Percentiles rank a stretch among this genome's conserved stretches.
phyloP scores from a whole-genome alignment of 768 basidiomycete species.

The Gymnopilus dilepis region DNA sequence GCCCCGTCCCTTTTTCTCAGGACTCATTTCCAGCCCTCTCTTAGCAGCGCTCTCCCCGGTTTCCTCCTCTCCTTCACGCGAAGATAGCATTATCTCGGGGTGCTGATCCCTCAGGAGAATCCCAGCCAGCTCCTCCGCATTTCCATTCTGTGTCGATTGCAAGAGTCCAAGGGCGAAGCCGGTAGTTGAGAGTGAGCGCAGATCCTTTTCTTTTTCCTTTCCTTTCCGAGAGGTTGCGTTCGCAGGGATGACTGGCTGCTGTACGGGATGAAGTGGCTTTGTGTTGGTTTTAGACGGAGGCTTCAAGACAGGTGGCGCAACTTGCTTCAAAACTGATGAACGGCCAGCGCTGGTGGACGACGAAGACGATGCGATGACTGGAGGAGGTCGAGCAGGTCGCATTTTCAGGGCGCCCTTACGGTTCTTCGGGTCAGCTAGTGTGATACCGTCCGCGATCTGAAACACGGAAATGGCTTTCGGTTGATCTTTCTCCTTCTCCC shows the following conservation, averaged over 20 bases:
- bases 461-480: conserved; percentile 2
- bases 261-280: conserved; percentile 28
- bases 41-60: conserved; percentile 41
- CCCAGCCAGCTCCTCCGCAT: conserved; percentile 53
- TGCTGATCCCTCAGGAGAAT: conserved; percentile 57
- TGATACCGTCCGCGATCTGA: neutral
- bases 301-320: conserved; percentile 5
- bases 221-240: neutral
- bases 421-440: neutral
- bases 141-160: conserved; percentile 35
- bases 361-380: neutral
- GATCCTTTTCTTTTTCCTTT: conserved; percentile 33
- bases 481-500: neutral
- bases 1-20: conserved; percentile 51
- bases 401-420: neutral
- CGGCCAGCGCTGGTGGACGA: neutral
- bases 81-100: conserved; percentile 36
- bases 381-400: conserved; percentile 14
- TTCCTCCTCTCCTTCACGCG: conserved; percentile 29
- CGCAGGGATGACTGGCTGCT: conserved; percentile 30
- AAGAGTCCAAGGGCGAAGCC: conserved; percentile 49
- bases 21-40: conserved; percentile 63
- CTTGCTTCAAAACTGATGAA: neutral
- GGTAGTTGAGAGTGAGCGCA: conserved; percentile 58
- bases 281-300: conserved; percentile 12